phyloP scores from a whole-genome alignment of 2,329 filamentous ascomycete genomes.

The Leptoxyphium fumago region DNA sequence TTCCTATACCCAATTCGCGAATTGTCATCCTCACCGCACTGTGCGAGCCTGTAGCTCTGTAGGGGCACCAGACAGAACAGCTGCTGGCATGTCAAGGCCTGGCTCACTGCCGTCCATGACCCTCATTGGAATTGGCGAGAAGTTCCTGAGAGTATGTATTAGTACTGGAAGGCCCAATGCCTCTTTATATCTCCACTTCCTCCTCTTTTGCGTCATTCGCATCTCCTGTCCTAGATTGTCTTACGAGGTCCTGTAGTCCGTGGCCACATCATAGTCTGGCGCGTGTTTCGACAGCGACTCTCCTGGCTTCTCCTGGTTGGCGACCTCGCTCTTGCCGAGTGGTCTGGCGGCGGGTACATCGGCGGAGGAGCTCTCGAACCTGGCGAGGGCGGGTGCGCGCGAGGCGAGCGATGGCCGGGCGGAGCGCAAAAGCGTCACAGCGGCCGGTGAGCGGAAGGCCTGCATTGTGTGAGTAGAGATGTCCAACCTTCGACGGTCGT shows the following conservation, averaged over 20 bases:
- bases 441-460: constrained; percentile 25
- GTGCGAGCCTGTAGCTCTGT: constrained; percentile 86
- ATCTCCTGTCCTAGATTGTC: constrained; percentile 17
- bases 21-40: constrained; percentile 53
- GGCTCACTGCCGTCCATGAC: constrained; percentile 86
- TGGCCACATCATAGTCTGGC: constrained; percentile 65
- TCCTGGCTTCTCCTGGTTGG: constrained; percentile 34
- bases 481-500: too few relatives aligned
- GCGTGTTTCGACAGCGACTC: constrained; percentile 47
- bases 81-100: constrained; percentile 58
- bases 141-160: constrained; percentile 44
- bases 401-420: constrained; percentile 13
- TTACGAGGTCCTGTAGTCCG: constrained; percentile 87
- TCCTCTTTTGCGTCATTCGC: neutral
- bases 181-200: neutral
- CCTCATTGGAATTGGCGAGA: constrained; percentile 77
- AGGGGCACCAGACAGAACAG: constrained; percentile 80
- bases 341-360: constrained; percentile 1
- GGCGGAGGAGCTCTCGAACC: constrained; percentile 6
- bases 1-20: constrained; percentile 1
- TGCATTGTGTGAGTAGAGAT: constrained; percentile 52
- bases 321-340: constrained; percentile 24
- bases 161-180: too few relatives aligned
- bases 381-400: constrained; percentile 10
- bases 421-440: constrained; percentile 24